Evolutionary conservation across 164 flowering plant species (phyloP).

Genomic region (Amborella trichopoda): DNA sequence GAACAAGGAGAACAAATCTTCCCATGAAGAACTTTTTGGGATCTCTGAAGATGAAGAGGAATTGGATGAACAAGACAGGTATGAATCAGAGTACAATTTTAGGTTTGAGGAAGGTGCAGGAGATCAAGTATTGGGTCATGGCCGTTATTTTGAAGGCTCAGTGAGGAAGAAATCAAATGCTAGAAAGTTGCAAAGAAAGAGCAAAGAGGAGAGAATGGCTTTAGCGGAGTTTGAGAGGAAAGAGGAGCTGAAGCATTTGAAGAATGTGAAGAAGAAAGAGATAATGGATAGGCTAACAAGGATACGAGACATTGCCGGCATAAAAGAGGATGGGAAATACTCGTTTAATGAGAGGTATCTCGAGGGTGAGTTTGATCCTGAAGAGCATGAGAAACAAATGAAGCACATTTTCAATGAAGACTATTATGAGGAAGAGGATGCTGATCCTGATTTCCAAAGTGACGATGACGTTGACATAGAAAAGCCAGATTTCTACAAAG

Average conservation of each 20-base stretch:
- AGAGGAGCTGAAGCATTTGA: slow-evolving; percentile 87
- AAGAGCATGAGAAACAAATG: slow-evolving; percentile 77
- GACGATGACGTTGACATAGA: slow-evolving; percentile 42
- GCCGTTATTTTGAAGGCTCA: slow-evolving; percentile 56
- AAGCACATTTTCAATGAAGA: slow-evolving; percentile 40
- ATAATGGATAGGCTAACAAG: slow-evolving; percentile 54
- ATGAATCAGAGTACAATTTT: slow-evolving; percentile 43
- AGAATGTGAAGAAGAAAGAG: slow-evolving; percentile 88
- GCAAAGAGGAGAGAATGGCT: slow-evolving; percentile 64
- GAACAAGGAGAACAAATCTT: slow-evolving; percentile 13
- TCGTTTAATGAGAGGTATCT: slow-evolving; percentile 37
- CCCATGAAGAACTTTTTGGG: slow-evolving; percentile 20
- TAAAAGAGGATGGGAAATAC: slow-evolving; percentile 24
- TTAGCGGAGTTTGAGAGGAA: slow-evolving; percentile 55
- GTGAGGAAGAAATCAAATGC: slow-evolving; percentile 72
- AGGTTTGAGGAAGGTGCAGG: slow-evolving; percentile 65
- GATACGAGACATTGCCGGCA: slow-evolving; percentile 56
- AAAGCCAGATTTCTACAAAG: slow-evolving; percentile 80
- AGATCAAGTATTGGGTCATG: slow-evolving; percentile 60
- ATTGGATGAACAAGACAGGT: slow-evolving; percentile 57
- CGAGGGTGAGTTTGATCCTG: slow-evolving; percentile 84
- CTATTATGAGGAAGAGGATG: slow-evolving; percentile 72
- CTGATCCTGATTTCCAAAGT: slow-evolving; percentile 39
- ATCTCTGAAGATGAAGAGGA: slow-evolving; percentile 63
- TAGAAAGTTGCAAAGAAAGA: slow-evolving; percentile 58